Evolutionary conservation across 2,329 filamentous ascomycete genomes (phyloP).

Genomic region (Aspergillus quadricinctus): DNA sequence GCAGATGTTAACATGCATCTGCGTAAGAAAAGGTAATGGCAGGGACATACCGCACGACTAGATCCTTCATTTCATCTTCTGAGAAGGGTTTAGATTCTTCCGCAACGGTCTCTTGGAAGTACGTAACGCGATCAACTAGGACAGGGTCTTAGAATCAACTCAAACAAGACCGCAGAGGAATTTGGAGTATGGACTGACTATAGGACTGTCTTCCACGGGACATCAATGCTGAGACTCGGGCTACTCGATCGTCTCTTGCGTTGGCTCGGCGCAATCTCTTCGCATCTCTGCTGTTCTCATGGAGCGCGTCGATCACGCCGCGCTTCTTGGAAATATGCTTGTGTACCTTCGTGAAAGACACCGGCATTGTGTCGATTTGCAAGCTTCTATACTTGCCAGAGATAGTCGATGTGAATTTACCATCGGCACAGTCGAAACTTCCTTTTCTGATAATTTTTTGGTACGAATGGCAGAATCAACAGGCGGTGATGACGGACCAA

Average conservation of each 20-base stretch:
- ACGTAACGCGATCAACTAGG: conserved; percentile 62
- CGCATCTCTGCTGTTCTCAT: conserved; percentile 85
- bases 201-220: conserved; percentile 71
- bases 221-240: conserved; percentile 64
- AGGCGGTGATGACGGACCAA: conserved; percentile 23
- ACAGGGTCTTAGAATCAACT: not conserved
- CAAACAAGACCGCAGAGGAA: not conserved
- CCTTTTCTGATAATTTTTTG: conserved; percentile 21
- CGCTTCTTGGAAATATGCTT: conserved; percentile 91
- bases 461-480: conserved; percentile 26
- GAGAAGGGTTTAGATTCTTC: conserved; percentile 29
- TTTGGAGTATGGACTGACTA: conserved; percentile 43
- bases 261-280: conserved; percentile 73
- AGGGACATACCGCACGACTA: conserved; percentile 57
- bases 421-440: conserved; percentile 5
- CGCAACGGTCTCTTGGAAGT: conserved; percentile 64
- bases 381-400: not conserved
- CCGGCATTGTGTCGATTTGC: conserved; percentile 57
- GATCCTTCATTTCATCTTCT: conserved; percentile 38
- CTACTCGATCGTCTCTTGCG: conserved; percentile 76
- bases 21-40: not conserved
- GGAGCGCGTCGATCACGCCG: conserved; percentile 67
- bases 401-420: not conserved
- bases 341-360: conserved; percentile 72
- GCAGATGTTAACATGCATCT: not conserved